Base-by-base conservation (phyloP, 805 yeast genomes). In the Cyberlindnera veronae region DNA sequence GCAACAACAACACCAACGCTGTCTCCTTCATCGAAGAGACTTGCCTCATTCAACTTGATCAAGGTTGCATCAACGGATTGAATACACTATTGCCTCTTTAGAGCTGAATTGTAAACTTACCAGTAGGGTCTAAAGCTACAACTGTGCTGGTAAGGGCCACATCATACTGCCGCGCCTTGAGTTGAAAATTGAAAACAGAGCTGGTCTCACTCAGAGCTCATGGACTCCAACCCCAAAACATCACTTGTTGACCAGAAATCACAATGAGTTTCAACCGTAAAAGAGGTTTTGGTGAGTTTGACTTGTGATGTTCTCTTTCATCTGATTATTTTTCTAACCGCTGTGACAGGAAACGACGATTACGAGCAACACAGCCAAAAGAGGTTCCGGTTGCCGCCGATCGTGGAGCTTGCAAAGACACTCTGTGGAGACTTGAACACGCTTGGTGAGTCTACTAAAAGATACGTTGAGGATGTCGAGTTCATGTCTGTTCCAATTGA, bases 401-500 rank as follows among this genome's bases (percentile, higher is more conserved):
- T 64, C 18, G 68, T 67, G 24, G 67, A 71, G 47, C 53, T 69
- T 26, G 71, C 77, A 32, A 69, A 66, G 51, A 71, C 69, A 31
- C 60, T 76, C 53, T 65, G 74, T 63, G 67, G 65, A 22, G 77
- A 72, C 48, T 66, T 80, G 37, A 68, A 74, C 39, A 78, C 78
- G 16, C 58, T 81, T 23, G 88, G 88, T 19, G 88, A 86, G 46
- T 61, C 69, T 6, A 46, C 58, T 1, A 48, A 46, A 41, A 66
- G 63, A 44, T 78, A 79, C 26, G 77, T 76, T 41, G 81, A 73
- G 21, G 80, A 73, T 56, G 71, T 84, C 32, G 81, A 84, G 42
- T 78, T 77, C 53, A 79, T 85, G 51, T 72, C 83, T 27, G 76
- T 72, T 39, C 84, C 86, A 1, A 78, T 83, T 30, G 76, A 75